phyloP scores from a whole-genome alignment of 768 basidiomycete genomes.

The Lyophyllum decastes region DNA sequence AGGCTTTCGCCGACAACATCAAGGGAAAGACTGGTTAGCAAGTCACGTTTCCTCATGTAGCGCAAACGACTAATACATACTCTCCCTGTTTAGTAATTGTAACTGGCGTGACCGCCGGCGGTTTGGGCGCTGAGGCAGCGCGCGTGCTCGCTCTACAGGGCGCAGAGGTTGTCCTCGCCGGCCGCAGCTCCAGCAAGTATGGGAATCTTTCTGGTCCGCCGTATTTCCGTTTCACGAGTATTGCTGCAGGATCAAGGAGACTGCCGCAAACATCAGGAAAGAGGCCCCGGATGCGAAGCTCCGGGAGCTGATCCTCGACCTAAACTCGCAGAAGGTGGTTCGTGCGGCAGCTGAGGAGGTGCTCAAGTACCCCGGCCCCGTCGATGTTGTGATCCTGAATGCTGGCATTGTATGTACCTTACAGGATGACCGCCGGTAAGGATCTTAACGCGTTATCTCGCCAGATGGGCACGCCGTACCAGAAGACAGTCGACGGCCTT shows the following conservation, averaged over 20 bases:
- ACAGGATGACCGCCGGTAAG: background rate
- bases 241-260: slow-evolving; percentile 3
- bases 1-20: slow-evolving; percentile 5
- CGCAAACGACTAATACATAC: background rate
- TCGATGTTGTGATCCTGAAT: slow-evolving; percentile 22
- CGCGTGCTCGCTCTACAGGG: slow-evolving; percentile 11
- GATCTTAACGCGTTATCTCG: background rate
- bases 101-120: slow-evolving; percentile 9
- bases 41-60: background rate
- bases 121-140: slow-evolving; percentile 10
- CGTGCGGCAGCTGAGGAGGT: slow-evolving; percentile 19
- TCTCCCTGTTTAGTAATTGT: background rate
- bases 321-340: slow-evolving; percentile 14
- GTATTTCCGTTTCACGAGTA: background rate
- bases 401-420: slow-evolving; percentile 16
- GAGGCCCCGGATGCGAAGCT: slow-evolving; percentile 11
- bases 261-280: slow-evolving; percentile 4
- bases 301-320: slow-evolving; percentile 12
- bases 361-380: slow-evolving; percentile 14
- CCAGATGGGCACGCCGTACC: slow-evolving; percentile 21
- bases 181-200: slow-evolving; percentile 5
- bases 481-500: slow-evolving; percentile 19
- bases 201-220: background rate
- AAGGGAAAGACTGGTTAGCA: slow-evolving; percentile 10
- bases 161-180: slow-evolving; percentile 9